Percentiles rank a stretch among this genome's conserved stretches.
Conservation (phyloP, 805 yeast species). For the Cyberlindnera mississippiensis region DNA sequence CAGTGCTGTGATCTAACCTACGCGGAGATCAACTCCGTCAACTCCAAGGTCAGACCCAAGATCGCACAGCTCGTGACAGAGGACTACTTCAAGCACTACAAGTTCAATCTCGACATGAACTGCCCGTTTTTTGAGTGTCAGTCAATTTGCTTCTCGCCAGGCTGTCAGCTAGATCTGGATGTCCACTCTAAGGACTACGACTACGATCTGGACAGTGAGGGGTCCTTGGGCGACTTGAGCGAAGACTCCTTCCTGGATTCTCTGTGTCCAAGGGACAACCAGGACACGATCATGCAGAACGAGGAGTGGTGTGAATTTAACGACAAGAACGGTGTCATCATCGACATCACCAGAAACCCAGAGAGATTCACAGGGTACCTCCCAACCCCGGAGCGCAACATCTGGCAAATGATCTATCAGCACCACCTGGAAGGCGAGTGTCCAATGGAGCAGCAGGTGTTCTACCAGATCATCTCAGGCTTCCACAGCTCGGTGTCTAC, state of each 20-base stretch:
- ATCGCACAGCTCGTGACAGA: constrained; percentile 58
- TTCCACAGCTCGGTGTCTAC: constrained; percentile 95
- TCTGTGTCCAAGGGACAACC: constrained; percentile 29
- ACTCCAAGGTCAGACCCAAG: constrained; percentile 48
- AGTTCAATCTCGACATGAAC: constrained; percentile 76
- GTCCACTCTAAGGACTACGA: constrained; percentile 27
- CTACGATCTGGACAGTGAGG: constrained; percentile 21
- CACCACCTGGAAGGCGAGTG: constrained; percentile 64
- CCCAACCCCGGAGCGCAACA: constrained; percentile 85
- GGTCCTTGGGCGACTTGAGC: constrained; percentile 42
- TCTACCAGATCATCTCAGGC: constrained; percentile 84
- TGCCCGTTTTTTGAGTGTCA: constrained; percentile 82
- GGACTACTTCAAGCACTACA: constrained; percentile 73
- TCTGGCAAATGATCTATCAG: constrained; percentile 89
- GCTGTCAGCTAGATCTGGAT: constrained; percentile 28
- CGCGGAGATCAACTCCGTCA: constrained; percentile 48
- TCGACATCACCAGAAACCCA: constrained; percentile 82
- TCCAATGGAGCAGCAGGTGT: constrained; percentile 76
- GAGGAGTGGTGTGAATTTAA: constrained; percentile 69
- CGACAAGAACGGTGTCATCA: constrained; percentile 71
- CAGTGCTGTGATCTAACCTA: constrained; percentile 39
- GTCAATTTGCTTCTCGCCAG: constrained; percentile 31
- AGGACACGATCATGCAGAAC: constrained; percentile 35
- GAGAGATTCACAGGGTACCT: constrained; percentile 96
- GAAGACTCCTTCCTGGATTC: constrained; percentile 36